These are phyloP conservation scores for Fraxinus excelsior DNA, from an alignment of 257 asterid species.

Conservation along the genomic window DNA sequence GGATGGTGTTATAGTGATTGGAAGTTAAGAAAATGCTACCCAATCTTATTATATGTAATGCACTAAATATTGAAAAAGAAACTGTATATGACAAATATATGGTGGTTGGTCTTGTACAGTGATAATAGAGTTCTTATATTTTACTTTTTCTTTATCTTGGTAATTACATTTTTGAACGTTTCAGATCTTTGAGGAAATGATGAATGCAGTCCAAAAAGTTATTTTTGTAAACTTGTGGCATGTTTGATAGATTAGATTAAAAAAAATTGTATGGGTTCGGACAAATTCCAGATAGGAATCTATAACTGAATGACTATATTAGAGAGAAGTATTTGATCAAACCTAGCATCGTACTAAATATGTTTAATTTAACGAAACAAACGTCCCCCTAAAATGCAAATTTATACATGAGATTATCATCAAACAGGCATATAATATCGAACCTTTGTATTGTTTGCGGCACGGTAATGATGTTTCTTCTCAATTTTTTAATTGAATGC, in stretches of 20 bases:
- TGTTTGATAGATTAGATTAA: background rate
- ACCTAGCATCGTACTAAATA: too few species aligned
- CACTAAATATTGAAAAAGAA: conserved; percentile 10
- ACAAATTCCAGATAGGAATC: too few species aligned
- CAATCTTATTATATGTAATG: conserved; percentile 23
- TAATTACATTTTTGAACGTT: background rate
- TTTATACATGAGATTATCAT: background rate
- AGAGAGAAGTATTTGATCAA: too few species aligned
- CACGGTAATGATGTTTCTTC: too few species aligned
- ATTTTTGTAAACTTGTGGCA: background rate
- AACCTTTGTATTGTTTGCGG: too few species aligned
- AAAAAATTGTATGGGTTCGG: background rate
- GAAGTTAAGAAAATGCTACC: conserved; percentile 21
- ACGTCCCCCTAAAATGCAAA: too few species aligned
- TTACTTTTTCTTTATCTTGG: background rate
- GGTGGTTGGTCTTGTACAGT: conserved; percentile 13
- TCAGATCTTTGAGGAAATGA: background rate
- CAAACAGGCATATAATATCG: background rate
- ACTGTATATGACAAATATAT: conserved; percentile 23
- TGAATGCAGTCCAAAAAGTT: too few species aligned
- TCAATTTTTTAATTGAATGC: too few species aligned
- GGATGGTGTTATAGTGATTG: conserved; percentile 28
- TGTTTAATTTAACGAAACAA: too few species aligned
- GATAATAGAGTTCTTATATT: background rate
- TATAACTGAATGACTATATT: too few species aligned